phyloP scores from a whole-genome alignment of 2,329 filamentous ascomycete genomes.

The Fusarium neocosmosporiellum region DNA sequence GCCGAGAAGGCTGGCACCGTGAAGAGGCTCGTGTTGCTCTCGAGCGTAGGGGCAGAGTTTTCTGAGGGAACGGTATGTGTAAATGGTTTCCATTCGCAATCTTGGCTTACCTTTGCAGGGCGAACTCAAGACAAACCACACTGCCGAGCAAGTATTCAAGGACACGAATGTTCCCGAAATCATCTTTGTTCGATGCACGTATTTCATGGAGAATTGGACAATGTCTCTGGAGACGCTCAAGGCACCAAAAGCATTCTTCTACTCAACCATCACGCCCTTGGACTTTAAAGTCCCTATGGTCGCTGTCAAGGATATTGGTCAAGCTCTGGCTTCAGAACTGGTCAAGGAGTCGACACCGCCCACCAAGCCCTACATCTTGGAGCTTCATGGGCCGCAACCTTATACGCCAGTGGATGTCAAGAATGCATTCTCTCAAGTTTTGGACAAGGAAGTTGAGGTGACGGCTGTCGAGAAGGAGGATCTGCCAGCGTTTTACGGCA shows the following conservation, averaged over 20 bases:
- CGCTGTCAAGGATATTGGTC: constrained; percentile 41
- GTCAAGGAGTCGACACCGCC: constrained; percentile 31
- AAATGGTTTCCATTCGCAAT: neutral
- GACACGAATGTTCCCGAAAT: constrained; percentile 34
- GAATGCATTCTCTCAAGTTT: constrained; percentile 41
- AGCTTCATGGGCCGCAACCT: constrained; percentile 45
- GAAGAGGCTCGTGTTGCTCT: constrained; percentile 47
- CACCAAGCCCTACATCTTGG: constrained; percentile 43
- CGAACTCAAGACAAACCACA: constrained; percentile 51
- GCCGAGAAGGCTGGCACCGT: constrained; percentile 40
- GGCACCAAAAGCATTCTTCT: constrained; percentile 45
- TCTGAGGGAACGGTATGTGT: constrained; percentile 46
- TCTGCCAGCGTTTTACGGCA: constrained; percentile 33
- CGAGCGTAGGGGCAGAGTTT: constrained; percentile 49
- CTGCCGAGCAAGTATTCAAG: constrained; percentile 44
- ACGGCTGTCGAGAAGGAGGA: constrained; percentile 42
- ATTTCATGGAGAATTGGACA: constrained; percentile 56
- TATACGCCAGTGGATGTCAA: constrained; percentile 47
- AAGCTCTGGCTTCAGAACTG: constrained; percentile 40
- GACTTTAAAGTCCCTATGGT: constrained; percentile 49
- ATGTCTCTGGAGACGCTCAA: constrained; percentile 42
- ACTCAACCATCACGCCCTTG: constrained; percentile 48
- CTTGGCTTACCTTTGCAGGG: constrained; percentile 34
- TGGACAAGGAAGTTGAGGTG: constrained; percentile 43
- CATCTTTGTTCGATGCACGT: constrained; percentile 47